These are phyloP conservation scores for Aristolochia fimbriata DNA, from an alignment of 164 flowering plant species.

Conservation along the genomic window DNA sequence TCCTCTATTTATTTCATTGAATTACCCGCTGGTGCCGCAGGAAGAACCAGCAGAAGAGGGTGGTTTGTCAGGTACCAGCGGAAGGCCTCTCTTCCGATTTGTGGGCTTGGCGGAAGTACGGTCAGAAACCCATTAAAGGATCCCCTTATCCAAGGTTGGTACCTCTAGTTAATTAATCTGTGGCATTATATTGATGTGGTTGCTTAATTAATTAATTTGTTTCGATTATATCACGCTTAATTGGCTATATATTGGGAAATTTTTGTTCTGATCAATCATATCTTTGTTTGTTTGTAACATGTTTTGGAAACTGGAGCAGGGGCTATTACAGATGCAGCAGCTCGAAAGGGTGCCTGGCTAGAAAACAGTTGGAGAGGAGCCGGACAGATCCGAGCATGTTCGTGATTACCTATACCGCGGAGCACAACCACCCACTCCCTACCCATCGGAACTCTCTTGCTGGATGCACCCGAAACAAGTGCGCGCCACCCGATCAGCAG, in stretches of 20 bases:
- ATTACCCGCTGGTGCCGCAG: constrained; percentile 37
- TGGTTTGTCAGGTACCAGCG: constrained; percentile 70
- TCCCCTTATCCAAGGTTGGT: constrained; percentile 98
- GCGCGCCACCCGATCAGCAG: constrained; percentile 12
- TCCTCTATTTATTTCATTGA: not conserved
- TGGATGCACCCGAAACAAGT: constrained; percentile 77
- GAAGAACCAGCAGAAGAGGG: constrained; percentile 69
- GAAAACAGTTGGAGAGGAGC: constrained; percentile 95
- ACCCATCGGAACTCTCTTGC: constrained; percentile 95
- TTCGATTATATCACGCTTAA: too few species aligned
- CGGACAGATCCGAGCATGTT: constrained; percentile 82
- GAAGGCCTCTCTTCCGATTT: constrained; percentile 69
- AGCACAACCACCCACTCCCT: constrained; percentile 94
- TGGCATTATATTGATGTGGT: too few species aligned
- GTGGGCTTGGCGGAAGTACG: constrained; percentile 98
- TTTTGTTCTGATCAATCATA: not conserved
- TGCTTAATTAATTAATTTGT: too few species aligned
- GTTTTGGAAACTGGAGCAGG: constrained; percentile 27
- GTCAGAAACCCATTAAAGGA: constrained; percentile 97
- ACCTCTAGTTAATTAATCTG: too few species aligned
- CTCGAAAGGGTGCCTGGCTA: constrained; percentile 86
- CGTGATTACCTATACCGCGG: constrained; percentile 84
- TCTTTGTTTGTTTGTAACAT: not conserved
- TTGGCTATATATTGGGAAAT: not conserved
- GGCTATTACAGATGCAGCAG: constrained; percentile 97